phyloP scores from a whole-genome alignment of 129 eudicot species.

The Erigeron canadensis region DNA sequence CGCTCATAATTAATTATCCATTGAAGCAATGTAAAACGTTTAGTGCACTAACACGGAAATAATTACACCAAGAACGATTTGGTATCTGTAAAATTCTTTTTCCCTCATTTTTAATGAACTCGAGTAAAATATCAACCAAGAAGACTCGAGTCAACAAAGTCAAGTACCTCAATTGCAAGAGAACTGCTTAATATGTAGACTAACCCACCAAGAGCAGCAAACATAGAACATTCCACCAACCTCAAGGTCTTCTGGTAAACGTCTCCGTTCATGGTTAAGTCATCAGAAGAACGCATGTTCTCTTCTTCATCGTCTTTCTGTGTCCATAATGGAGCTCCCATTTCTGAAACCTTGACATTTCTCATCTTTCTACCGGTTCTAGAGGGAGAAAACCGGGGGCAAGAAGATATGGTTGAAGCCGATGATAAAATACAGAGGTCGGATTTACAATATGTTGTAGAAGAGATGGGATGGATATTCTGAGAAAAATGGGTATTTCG shows the following conservation, averaged over 20 bases:
- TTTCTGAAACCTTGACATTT: slow-evolving; percentile 30
- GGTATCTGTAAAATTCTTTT: neutral
- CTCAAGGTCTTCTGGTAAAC: slow-evolving; percentile 77
- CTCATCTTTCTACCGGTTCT: slow-evolving; percentile 20
- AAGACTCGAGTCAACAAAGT: neutral
- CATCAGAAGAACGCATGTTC: slow-evolving; percentile 28
- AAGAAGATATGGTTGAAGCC: slow-evolving; percentile 13
- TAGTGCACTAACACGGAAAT: neutral
- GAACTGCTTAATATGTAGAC: slow-evolving; percentile 80
- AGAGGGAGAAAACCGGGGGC: slow-evolving; percentile 22
- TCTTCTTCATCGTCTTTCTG: slow-evolving; percentile 35
- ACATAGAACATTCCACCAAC: slow-evolving; percentile 95
- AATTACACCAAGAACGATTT: neutral
- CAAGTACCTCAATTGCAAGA: slow-evolving; percentile 83
- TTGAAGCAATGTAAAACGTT: neutral
- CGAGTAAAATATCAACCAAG: neutral
- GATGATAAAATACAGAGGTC: slow-evolving; percentile 14
- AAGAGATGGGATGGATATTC: slow-evolving; percentile 13
- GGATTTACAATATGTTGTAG: slow-evolving; percentile 18
- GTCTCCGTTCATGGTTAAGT: slow-evolving; percentile 61
- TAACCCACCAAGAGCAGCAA: slow-evolving; percentile 88
- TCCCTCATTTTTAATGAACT: neutral
- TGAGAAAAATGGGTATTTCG: slow-evolving; percentile 16
- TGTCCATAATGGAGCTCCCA: slow-evolving; percentile 38
- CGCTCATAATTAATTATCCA: slow-evolving; percentile 2